phyloP scores from a whole-genome alignment of 345 rosid species.

The Rubroshorea leprosula region DNA sequence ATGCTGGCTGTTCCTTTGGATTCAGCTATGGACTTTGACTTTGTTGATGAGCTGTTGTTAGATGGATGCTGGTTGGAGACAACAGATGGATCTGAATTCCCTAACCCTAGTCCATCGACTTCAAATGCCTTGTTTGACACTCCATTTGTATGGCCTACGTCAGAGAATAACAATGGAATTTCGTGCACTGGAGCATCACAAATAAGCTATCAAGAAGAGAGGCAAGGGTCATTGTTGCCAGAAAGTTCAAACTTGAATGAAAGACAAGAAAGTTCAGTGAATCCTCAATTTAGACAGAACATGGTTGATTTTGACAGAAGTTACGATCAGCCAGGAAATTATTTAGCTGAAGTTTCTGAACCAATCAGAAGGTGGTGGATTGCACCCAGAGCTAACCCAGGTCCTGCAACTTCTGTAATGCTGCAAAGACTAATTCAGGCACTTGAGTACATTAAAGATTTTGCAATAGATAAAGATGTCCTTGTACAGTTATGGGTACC shows the following conservation, averaged over 20 bases:
- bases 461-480: slow-evolving; percentile 52
- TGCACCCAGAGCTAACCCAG: slow-evolving; percentile 42
- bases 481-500: slow-evolving; percentile 93
- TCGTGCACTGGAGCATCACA: slow-evolving; percentile 21
- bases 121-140: slow-evolving; percentile 40
- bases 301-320: slow-evolving; percentile 8
- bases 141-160: slow-evolving; percentile 36
- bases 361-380: slow-evolving; percentile 64
- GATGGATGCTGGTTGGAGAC: slow-evolving; percentile 96
- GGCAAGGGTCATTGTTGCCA: slow-evolving; percentile 20
- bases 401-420: slow-evolving; percentile 44
- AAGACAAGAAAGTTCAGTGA: slow-evolving; percentile 22
- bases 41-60: slow-evolving; percentile 69
- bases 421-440: slow-evolving; percentile 67
- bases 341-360: slow-evolving; percentile 30
- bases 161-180: slow-evolving; percentile 32
- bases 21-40: slow-evolving; percentile 60
- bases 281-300: slow-evolving; percentile 18
- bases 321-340: slow-evolving; percentile 9
- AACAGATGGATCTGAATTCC: slow-evolving; percentile 76
- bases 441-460: slow-evolving; percentile 51
- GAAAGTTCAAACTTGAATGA: slow-evolving; percentile 25
- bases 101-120: slow-evolving; percentile 35
- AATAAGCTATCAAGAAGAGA: slow-evolving; percentile 32
- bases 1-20: slow-evolving; percentile 25